Evolutionary conservation across 495 filamentous ascomycete genomes (phyloP), one percentile per base, ranked within the genome.

Genomic region (Talaromyces ruber): DNA sequence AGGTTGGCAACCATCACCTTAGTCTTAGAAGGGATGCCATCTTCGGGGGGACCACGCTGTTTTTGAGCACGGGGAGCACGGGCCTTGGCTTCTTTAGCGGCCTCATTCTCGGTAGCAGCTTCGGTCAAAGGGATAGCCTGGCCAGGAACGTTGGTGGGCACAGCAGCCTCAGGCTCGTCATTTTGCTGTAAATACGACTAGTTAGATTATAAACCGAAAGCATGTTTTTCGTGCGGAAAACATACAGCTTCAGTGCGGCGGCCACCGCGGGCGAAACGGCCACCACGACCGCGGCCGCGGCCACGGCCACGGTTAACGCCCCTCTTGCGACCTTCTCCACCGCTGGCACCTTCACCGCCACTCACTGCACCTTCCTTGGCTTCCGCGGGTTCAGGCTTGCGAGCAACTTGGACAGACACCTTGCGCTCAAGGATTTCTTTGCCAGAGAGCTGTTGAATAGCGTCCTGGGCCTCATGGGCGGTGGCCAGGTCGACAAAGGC

Each of bases 1-100:
- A 98, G 84, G 81, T 98, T 98, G 66, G 94, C 94, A 66, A 98
- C 94, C 94, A 98, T 98, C 78, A 98, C 92, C 88, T 98, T 98
- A 79, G 88, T 98, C 86, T 96, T 96, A 75, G 92, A 97, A 12
- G 95, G 91, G 68, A 98, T 92, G 63, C 94, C 94, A 75, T 98
- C 95, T 74, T 97, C 94, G 25, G 94, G 94, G 54, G 94, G 94
- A 50, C 94, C 94, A 71, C 94, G 93, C 82, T 97, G 81, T 71
- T 81, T 79, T 70, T 81, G 80, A 64, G 75, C 71, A 59, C 79
- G 79, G 34, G 76, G 74, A 62, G 70, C 72, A 68, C 75, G 77
- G 62, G 76, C 64, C 73, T 83, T 82, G 58, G 68, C 34, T 34
- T 71, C 68, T 70, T 75, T 77, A 57, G 64, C 68, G 62, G 82